phyloP scores from a whole-genome alignment of 768 basidiomycete genomes.

The Trichaptum fuscoviolaceum region DNA sequence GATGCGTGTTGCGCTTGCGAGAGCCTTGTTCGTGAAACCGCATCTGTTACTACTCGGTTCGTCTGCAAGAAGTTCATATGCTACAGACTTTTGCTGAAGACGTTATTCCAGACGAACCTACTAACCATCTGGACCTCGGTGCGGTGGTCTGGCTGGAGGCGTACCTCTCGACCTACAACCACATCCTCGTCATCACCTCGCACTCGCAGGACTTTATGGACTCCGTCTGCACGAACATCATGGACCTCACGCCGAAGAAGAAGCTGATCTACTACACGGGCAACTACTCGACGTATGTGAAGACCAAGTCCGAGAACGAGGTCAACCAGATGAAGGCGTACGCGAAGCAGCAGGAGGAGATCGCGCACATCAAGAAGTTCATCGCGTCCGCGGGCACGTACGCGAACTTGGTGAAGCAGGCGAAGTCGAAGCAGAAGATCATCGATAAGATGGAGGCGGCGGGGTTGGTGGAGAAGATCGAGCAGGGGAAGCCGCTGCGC shows the following conservation, averaged over 20 bases:
- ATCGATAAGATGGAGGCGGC: conserved; percentile 59
- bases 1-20: conserved; percentile 46
- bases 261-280: conserved; percentile 45
- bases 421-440: conserved; percentile 55
- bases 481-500: conserved; percentile 30
- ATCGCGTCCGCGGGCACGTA: conserved; percentile 53
- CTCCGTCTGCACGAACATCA: conserved; percentile 46
- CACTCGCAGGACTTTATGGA: conserved; percentile 55
- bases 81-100: neutral
- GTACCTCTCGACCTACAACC: conserved; percentile 47
- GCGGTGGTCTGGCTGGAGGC: conserved; percentile 53
- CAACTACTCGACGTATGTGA: conserved; percentile 50
- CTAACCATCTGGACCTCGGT: conserved; percentile 41
- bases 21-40: conserved; percentile 47
- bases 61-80: conserved; percentile 3
- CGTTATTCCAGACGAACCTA: neutral
- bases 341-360: conserved; percentile 50
- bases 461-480: conserved; percentile 42
- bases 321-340: conserved; percentile 54
- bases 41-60: conserved; percentile 46
- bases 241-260: conserved; percentile 40
- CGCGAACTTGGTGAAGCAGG: conserved; percentile 52
- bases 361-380: conserved; percentile 52
- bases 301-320: conserved; percentile 50
- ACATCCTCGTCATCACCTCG: conserved; percentile 43